Percentiles rank a stretch among this genome's conserved stretches.
These are phyloP conservation scores for Globisporangium cystogenes DNA, from an alignment of 352 stramenopile species.

Conservation along the genomic window DNA sequence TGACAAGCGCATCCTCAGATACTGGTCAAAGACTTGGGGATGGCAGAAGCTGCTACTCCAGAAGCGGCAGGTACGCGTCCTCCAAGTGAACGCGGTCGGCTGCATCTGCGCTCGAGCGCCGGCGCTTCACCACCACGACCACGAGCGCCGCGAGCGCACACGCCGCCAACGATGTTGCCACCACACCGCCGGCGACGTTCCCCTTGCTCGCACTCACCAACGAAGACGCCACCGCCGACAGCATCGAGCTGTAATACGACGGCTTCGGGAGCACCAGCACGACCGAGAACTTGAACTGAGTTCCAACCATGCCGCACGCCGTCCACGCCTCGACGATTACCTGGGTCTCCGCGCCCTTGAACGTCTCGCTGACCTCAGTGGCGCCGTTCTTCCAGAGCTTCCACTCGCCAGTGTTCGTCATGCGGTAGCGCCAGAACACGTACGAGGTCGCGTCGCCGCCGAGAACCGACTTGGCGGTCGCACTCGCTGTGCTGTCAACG, in stretches of 20 bases:
- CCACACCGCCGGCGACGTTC: slow-evolving; percentile 4
- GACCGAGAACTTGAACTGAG: slow-evolving; percentile 34
- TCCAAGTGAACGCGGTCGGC: slow-evolving; percentile 13
- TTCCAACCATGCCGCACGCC: slow-evolving; percentile 31
- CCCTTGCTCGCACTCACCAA: slow-evolving; percentile 6
- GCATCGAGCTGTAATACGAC: slow-evolving; percentile 3
- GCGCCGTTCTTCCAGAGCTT: slow-evolving; percentile 24
- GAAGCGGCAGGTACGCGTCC: slow-evolving; percentile 51
- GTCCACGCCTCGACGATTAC: slow-evolving; percentile 57
- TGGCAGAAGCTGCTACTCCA: slow-evolving; percentile 23
- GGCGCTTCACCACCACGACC: slow-evolving; percentile 23
- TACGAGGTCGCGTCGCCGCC: slow-evolving; percentile 21
- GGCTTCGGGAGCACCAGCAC: slow-evolving; percentile 49
- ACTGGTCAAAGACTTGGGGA: no score
- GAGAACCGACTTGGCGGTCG: slow-evolving; percentile 14
- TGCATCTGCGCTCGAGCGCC: slow-evolving; percentile 5
- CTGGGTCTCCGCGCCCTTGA: slow-evolving; percentile 29
- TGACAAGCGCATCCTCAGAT: no score
- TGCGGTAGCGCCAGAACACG: slow-evolving; percentile 61
- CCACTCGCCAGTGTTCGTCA: slow-evolving; percentile 32
- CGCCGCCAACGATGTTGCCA: slow-evolving; percentile 14
- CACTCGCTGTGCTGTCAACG: slow-evolving; percentile 21
- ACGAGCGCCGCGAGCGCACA: slow-evolving; percentile 40
- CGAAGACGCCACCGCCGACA: slow-evolving; percentile 4
- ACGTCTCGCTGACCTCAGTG: slow-evolving; percentile 12